These are phyloP conservation scores for Saccharomycopsis javanensis DNA, from an alignment of 805 yeast genomes.

Conservation along the genomic window DNA sequence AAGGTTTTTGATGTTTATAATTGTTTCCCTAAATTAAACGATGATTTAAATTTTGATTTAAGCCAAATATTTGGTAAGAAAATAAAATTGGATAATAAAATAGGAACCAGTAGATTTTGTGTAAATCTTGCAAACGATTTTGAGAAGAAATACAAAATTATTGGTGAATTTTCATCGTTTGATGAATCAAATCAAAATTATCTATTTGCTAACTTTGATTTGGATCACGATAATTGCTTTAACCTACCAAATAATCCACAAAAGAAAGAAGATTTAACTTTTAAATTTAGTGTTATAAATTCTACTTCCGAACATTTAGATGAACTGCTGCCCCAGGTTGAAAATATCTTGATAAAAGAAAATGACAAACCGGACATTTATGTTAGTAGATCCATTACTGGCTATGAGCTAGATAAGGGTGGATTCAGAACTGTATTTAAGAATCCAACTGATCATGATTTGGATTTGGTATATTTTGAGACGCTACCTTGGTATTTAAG, in stretches of 20 bases:
- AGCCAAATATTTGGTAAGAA: conserved; percentile 60
- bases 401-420: conserved; percentile 85
- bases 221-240: conserved; percentile 15
- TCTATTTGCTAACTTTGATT: conserved; percentile 14
- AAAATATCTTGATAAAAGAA: not conserved
- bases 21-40: conserved; percentile 66
- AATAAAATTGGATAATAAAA: conserved; percentile 45
- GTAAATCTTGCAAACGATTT: conserved; percentile 29
- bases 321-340: not conserved
- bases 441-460: conserved; percentile 49
- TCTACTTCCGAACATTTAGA: conserved; percentile 1
- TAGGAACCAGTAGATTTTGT: conserved; percentile 30
- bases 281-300: conserved; percentile 8
- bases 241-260: conserved; percentile 7
- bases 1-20: conserved; percentile 50
- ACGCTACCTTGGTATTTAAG: conserved; percentile 91
- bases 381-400: conserved; percentile 81
- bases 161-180: conserved; percentile 12
- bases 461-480: conserved; percentile 59
- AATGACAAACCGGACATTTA: conserved; percentile 27
- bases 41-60: conserved; percentile 42
- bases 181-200: conserved; percentile 9
- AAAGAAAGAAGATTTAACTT: conserved; percentile 15
- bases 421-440: conserved; percentile 70
- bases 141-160: conserved; percentile 5